Base-by-base conservation (phyloP, 805 yeast species). In the Candida easanensis region DNA sequence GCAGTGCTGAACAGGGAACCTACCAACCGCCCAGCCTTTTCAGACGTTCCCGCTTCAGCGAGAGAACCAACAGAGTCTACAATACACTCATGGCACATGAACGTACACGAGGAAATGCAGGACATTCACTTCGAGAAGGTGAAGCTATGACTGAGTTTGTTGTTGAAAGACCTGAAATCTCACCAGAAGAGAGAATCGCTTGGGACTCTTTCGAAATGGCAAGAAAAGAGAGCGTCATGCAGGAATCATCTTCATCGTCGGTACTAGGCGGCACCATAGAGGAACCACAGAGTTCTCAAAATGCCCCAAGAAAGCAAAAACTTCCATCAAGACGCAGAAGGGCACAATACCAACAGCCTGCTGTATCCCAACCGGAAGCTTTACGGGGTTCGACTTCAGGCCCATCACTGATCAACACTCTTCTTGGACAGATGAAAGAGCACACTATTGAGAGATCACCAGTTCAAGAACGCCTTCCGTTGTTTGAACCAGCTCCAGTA, bases 1-100 rank as follows among this genome's bases (percentile, higher is more conserved):
- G 81, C 51, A 77, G 71, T 43, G 56, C 58, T 42, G 62, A 60
- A 25, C 78, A 73, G 13, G 54, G 70, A 42, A 22, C 39, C n/a
- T 20, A 34, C 36, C 41, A 44, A 15, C 46, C 55, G 14, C 51
- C 56, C 16, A 50, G 54, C 17, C 31, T 41, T n/a, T 53, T 50
- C 36, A 48, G 61, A 46, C 44, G 57, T 38, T 51, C 56, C n/a
- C 44, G 61, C 32, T 45, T 52, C 37, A 57, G 63, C 31, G 56
- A 53, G n/a, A 51, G 57, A 3, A 58, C 63, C 1, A 50, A 58
- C 37, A 49, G 58, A 27, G 60, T 56, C 3, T 58, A 58, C 33
- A 46, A 54, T 35, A 41, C 52, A 4, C 36, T 46, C 27, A 46
- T 46, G 44, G 20, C 41, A 4, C 34, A 38, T 11, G 19, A 18